Evolutionary conservation across 75 land plant genomes (phyloP).

Genomic region (Cryptomeria japonica): DNA sequence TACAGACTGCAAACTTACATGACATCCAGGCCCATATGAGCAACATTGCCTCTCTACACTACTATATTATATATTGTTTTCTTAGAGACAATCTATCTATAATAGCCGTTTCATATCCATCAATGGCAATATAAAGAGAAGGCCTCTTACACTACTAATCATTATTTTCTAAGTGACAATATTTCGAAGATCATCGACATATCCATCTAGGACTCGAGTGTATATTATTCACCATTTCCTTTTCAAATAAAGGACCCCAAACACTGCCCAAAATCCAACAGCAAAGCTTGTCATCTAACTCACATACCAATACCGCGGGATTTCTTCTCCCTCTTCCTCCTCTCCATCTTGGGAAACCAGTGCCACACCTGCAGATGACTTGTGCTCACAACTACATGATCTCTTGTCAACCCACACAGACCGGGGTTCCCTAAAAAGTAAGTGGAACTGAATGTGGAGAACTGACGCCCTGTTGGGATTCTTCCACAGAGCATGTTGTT

Average conservation of each 20-base stretch:
- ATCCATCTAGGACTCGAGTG: too few species aligned
- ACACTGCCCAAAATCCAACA: background rate
- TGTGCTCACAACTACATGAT: background rate
- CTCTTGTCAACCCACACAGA: background rate
- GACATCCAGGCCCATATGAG: too few species aligned
- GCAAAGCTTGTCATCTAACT: background rate
- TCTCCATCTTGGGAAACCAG: background rate
- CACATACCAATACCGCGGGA: background rate
- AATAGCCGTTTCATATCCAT: too few species aligned
- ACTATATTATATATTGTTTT: too few species aligned
- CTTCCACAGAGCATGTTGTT: conserved; percentile 12
- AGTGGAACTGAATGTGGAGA: background rate
- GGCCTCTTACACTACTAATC: too few species aligned
- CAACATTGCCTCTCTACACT: too few species aligned
- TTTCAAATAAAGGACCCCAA: background rate
- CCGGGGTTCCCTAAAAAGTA: background rate
- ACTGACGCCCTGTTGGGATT: background rate
- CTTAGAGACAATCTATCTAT: too few species aligned
- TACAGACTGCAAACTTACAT: too few species aligned
- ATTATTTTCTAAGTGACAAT: too few species aligned
- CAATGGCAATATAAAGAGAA: too few species aligned
- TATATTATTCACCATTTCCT: too few species aligned
- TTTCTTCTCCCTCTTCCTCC: background rate
- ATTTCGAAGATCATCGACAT: too few species aligned
- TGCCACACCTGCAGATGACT: background rate